These are phyloP conservation scores for Cladosporium sp. DNA, from an alignment of 2,329 filamentous ascomycete species.

Conservation along the genomic window DNA sequence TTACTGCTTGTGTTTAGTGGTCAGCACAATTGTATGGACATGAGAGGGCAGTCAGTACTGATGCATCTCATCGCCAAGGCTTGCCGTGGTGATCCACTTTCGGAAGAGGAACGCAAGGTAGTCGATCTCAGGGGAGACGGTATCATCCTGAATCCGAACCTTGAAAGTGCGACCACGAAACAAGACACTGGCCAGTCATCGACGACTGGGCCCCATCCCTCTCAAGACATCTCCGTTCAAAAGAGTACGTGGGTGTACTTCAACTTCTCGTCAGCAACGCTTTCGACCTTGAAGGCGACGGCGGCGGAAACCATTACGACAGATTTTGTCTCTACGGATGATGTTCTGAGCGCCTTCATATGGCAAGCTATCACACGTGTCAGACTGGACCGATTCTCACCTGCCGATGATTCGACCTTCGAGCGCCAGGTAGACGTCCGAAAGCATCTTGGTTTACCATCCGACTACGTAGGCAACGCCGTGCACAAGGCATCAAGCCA, in stretches of 20 bases:
- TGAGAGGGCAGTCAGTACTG: slow-evolving; percentile 14
- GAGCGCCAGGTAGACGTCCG: slow-evolving; percentile 11
- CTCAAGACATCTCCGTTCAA: not conserved
- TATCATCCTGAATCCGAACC: not conserved
- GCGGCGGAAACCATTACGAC: not conserved
- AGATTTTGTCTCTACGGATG: slow-evolving; percentile 13
- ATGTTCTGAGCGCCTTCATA: slow-evolving; percentile 13
- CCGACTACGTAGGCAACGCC: slow-evolving; percentile 6
- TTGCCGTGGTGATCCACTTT: slow-evolving; percentile 11
- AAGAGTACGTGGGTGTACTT: not conserved
- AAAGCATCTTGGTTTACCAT: slow-evolving; percentile 1
- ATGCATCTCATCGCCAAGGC: slow-evolving; percentile 15
- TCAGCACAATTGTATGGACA: slow-evolving; percentile 16
- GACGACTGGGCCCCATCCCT: not conserved
- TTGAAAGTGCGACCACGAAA: not conserved
- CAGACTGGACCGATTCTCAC: not conserved
- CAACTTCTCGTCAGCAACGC: not conserved
- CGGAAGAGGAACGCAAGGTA: not conserved
- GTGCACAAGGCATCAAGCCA: not conserved
- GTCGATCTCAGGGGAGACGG: not conserved
- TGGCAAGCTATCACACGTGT: slow-evolving; percentile 13
- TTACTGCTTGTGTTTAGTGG: slow-evolving; percentile 13
- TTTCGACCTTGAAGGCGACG: not conserved
- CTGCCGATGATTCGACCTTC: not conserved
- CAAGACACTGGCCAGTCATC: not conserved